Conservation (phyloP, 495 filamentous ascomycete species). For the Choiromyces venosus region DNA sequence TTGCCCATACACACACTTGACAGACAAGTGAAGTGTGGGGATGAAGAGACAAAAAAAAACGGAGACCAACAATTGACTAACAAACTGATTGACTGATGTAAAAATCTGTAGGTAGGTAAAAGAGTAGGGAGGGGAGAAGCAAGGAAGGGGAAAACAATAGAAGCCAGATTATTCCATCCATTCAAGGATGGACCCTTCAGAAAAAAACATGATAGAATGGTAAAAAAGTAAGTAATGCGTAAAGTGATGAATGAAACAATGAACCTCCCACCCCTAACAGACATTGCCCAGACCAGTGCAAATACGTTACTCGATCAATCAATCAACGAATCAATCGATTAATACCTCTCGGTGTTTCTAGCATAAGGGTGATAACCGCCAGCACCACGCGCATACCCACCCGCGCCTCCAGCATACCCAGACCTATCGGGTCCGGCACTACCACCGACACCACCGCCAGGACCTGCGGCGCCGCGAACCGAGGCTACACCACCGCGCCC, state of each 20-base stretch:
- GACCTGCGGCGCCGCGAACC: slow-evolving; percentile 11
- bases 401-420: slow-evolving; percentile 20
- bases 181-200: neutral
- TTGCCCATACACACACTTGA: neutral
- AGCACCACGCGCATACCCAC: slow-evolving; percentile 7
- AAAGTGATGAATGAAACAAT: no score
- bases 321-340: neutral
- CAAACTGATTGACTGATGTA: neutral
- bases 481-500: slow-evolving; percentile 59
- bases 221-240: neutral
- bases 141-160: no score
- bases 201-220: neutral
- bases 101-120: neutral
- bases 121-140: neutral
- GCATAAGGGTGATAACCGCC: slow-evolving; percentile 37
- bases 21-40: no score
- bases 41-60: neutral
- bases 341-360: slow-evolving; percentile 34
- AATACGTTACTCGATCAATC: no score
- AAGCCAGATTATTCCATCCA: neutral
- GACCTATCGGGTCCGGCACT: slow-evolving; percentile 17
- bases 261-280: no score
- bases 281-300: no score
- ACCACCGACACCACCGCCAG: slow-evolving; percentile 24
- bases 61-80: no score